Base-by-base conservation (phyloP, 805 yeast genomes). In the Candida ascalaphidarum region DNA sequence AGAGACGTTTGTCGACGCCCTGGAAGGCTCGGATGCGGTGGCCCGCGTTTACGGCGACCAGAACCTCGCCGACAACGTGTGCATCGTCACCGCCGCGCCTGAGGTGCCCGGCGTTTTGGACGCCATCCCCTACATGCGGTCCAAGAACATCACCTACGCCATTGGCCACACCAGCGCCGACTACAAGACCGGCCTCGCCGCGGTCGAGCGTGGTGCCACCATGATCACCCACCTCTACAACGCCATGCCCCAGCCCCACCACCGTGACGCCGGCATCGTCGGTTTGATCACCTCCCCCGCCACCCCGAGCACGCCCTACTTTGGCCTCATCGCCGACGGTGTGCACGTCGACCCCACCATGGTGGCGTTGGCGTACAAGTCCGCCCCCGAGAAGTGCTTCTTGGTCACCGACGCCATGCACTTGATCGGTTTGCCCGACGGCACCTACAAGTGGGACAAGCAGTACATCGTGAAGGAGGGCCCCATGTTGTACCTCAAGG, bases 191-290 rank as follows among this genome's bases (percentile, higher is more conserved):
- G 61, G 58, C 10, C 33, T 61, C 14, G 48, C 57, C 29, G 78
- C 78, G 0, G 50, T 72, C 20, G 46, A 52, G 14, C 39, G 53
- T n/a, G 79, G 79, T 14, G 74, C 76, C 11, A 41, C 65, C n/a
- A 71, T 73, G 77, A 55, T 73, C 31, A 73, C 80, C 3, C 80
- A 73, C 41, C 55, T 73, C 29, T 73, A 68, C 49, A 73, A 73
- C 39, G 80, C 80, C 38, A 73, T 73, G 80, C 74, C 75, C 3
- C 67, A 50, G 52, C 74, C 74, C 6, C 77, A 71, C 40, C 78
- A 72, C 41, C 53, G 80, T 39, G 70, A 71, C 28, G 71, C 69
- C 8, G 77, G 79, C 10, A 65, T 71, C 13, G 61, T 71, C 20
- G 80, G 79, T 3, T 52, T 72, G 19, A 48, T 64, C 7, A 55